Conservation (phyloP, 169 alveolate genomes). For the Eimeria maxima region DNA sequence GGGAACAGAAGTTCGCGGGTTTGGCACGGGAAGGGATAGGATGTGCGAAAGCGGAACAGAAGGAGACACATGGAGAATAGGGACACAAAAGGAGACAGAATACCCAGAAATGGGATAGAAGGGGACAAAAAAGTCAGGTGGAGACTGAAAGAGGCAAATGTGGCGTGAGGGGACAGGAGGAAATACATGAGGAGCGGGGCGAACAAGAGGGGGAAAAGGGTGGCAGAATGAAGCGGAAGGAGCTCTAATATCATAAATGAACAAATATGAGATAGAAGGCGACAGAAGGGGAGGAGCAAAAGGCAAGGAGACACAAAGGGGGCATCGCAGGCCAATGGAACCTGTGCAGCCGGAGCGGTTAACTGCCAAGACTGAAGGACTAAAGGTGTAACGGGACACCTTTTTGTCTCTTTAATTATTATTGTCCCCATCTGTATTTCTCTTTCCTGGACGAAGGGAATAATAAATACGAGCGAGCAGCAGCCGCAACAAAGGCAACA, state of each 20-base stretch:
- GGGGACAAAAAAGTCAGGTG: background rate
- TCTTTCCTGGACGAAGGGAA: background rate
- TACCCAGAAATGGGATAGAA: background rate
- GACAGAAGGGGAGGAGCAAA: background rate
- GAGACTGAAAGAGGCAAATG: background rate
- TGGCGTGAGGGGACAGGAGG: background rate
- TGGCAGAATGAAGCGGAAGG: background rate
- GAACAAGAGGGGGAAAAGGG: background rate
- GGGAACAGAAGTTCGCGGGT: too few relatives aligned
- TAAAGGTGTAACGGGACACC: background rate
- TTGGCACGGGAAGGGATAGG: background rate
- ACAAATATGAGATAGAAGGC: background rate
- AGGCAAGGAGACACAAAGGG: background rate
- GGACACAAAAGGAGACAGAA: background rate
- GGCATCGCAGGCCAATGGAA: too few relatives aligned
- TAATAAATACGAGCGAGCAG: background rate
- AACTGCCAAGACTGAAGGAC: background rate
- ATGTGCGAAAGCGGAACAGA: background rate
- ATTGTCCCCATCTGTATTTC: background rate
- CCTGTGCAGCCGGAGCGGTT: background rate
- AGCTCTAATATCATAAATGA: background rate
- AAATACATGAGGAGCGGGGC: background rate
- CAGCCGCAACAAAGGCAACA: constrained; percentile 35
- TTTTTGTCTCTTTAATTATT: background rate
- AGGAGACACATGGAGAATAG: background rate